Percentiles rank a stretch among this genome's conserved stretches.
These are phyloP conservation scores for Heracleum sosnowskyi DNA, from an alignment of 129 eudicot species.

Conservation along the genomic window DNA sequence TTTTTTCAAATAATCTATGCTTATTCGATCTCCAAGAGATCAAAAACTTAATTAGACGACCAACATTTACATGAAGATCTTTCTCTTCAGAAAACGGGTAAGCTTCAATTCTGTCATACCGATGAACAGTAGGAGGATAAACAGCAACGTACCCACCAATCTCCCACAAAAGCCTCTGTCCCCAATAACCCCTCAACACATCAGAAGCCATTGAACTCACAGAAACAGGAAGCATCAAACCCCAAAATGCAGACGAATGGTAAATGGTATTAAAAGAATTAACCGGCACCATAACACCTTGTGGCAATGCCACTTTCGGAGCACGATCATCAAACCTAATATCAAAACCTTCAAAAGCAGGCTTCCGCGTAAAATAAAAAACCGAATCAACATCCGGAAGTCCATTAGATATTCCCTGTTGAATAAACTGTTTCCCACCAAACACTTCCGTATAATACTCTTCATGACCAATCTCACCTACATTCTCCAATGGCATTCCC, in stretches of 20 bases:
- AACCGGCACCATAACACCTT: slow-evolving; percentile 81
- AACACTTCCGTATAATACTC: slow-evolving; percentile 79
- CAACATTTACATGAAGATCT: slow-evolving; percentile 96
- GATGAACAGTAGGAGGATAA: slow-evolving; percentile 90
- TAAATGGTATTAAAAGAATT: slow-evolving; percentile 81
- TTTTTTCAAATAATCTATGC: slow-evolving; percentile 68
- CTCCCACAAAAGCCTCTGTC: slow-evolving; percentile 95
- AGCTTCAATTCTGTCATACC: slow-evolving; percentile 64
- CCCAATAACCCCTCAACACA: slow-evolving; percentile 96
- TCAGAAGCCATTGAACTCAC: slow-evolving; percentile 97
- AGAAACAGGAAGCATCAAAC: slow-evolving; percentile 85
- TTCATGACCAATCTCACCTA: slow-evolving; percentile 78
- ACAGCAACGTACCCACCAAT: slow-evolving; percentile 92
- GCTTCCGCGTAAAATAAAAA: slow-evolving; percentile 79
- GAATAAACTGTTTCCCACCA: slow-evolving; percentile 86
- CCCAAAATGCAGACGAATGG: slow-evolving; percentile 94
- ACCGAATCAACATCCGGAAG: slow-evolving; percentile 96
- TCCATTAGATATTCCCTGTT: slow-evolving; percentile 89
- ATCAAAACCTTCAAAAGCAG: slow-evolving; percentile 63
- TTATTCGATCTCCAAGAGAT: slow-evolving; percentile 75
- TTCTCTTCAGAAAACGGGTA: slow-evolving; percentile 97
- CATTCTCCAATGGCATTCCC: slow-evolving; percentile 88
- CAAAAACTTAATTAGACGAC: slow-evolving; percentile 72
- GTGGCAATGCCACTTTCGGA: slow-evolving; percentile 91
- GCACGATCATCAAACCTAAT: slow-evolving; percentile 77